These are phyloP conservation scores for Pseudogymnoascus sp. DNA, from an alignment of 2,329 filamentous ascomycete genomes.

Conservation along the genomic window DNA sequence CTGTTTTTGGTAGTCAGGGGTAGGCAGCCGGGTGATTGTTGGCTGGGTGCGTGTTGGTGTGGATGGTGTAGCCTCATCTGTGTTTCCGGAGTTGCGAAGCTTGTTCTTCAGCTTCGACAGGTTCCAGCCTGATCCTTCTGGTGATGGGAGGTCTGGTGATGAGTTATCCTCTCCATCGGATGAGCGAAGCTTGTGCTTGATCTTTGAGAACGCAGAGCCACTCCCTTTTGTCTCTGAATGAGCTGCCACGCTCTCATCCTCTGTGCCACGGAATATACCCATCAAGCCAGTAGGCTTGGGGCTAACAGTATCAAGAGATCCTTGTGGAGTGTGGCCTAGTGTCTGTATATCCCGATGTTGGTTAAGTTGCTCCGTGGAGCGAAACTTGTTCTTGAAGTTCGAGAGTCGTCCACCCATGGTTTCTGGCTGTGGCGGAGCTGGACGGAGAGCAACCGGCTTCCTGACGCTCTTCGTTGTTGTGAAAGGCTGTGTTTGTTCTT, in stretches of 20 bases:
- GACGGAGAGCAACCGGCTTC: background rate
- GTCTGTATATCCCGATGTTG: background rate
- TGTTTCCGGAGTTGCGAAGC: background rate
- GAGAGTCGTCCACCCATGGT: background rate
- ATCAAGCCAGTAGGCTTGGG: background rate
- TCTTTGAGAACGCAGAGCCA: conserved; percentile 1
- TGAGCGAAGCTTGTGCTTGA: background rate
- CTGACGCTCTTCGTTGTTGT: background rate
- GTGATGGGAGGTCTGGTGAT: background rate
- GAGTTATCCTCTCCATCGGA: conserved; percentile 7
- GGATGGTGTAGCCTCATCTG: background rate
- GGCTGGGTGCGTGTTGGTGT: conserved; percentile 5
- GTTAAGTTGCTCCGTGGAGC: conserved; percentile 1
- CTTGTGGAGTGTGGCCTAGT: background rate
- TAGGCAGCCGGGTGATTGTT: background rate
- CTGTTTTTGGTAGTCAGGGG: background rate
- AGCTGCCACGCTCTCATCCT: background rate
- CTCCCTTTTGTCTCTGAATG: background rate
- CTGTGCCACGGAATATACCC: background rate
- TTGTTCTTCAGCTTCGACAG: conserved; percentile 7
- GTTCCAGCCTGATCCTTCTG: background rate
- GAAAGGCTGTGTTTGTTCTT: background rate
- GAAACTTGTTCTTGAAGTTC: conserved; percentile 8
- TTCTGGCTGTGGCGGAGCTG: background rate
- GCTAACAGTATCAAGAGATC: background rate